Conservation (phyloP, 768 basidiomycete species). For the Amanita thiersii region DNA sequence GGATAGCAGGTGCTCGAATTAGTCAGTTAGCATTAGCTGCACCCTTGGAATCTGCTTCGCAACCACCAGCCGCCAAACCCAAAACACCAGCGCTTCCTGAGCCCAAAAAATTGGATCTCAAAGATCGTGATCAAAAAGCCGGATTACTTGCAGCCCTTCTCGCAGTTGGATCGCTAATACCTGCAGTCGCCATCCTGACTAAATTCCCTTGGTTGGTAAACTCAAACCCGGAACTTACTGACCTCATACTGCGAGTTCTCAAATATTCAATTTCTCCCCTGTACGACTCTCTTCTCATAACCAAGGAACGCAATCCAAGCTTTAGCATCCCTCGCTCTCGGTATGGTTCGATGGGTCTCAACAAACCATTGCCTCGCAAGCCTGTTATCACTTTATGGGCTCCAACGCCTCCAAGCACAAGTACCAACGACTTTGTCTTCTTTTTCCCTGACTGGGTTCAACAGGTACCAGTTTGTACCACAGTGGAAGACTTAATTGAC, state of each 20-base stretch:
- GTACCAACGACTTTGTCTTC: slow-evolving; percentile 71
- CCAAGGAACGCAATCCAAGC: slow-evolving; percentile 53
- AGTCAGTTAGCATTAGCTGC: slow-evolving; percentile 84
- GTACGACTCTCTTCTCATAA: slow-evolving; percentile 45
- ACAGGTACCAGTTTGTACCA: slow-evolving; percentile 55
- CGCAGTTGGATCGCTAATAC: slow-evolving; percentile 74
- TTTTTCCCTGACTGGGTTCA: slow-evolving; percentile 85
- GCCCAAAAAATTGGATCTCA: slow-evolving; percentile 33
- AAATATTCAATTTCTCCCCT: slow-evolving; percentile 61
- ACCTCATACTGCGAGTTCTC: slow-evolving; percentile 74
- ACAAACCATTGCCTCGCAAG: slow-evolving; percentile 48
- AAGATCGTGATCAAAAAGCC: slow-evolving; percentile 68
- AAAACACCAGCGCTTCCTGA: slow-evolving; percentile 31
- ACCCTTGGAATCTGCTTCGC: slow-evolving; percentile 51
- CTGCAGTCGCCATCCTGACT: slow-evolving; percentile 70
- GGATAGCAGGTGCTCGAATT: slow-evolving; percentile 59
- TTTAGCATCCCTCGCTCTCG: slow-evolving; percentile 58
- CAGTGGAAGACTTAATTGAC: slow-evolving; percentile 61
- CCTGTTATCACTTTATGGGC: slow-evolving; percentile 65
- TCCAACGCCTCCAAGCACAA: slow-evolving; percentile 76
- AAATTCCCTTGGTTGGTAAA: slow-evolving; percentile 83
- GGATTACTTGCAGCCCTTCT: slow-evolving; percentile 75
- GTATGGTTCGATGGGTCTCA: slow-evolving; percentile 50
- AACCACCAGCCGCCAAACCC: slow-evolving; percentile 29
- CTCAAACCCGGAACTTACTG: slow-evolving; percentile 75